Evolutionary conservation across 1,139 yeast genomes (phyloP).

Genomic region (Zhuliangozyma blackwelliae): DNA sequence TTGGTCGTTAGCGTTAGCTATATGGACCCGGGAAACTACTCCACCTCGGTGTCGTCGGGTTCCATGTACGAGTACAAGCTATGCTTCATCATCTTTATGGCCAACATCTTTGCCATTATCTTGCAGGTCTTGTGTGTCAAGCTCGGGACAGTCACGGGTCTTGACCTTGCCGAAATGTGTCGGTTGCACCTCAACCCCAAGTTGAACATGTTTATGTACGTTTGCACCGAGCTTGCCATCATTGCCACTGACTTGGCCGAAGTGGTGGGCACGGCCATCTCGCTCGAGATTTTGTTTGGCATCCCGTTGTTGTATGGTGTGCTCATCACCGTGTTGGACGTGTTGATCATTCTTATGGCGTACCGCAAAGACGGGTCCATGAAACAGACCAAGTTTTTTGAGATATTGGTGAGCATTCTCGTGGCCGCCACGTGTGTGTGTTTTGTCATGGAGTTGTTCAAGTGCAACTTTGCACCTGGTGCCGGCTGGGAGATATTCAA

Average conservation of each 20-base stretch:
- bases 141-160: constrained; percentile 73
- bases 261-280: constrained; percentile 77
- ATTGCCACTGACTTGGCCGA: constrained; percentile 81
- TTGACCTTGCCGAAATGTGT: constrained; percentile 75
- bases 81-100: constrained; percentile 57
- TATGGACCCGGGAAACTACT: constrained; percentile 80
- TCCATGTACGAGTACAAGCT: constrained; percentile 66
- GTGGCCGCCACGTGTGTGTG: constrained; percentile 66
- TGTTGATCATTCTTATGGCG: constrained; percentile 60
- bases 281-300: constrained; percentile 63
- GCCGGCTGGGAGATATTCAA: constrained; percentile 34
- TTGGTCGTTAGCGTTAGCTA: constrained; percentile 73
- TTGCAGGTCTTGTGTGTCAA: constrained; percentile 70
- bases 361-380: constrained; percentile 69
- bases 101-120: constrained; percentile 69
- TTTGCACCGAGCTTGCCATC: constrained; percentile 69
- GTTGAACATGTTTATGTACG: constrained; percentile 54
- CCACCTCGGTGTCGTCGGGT: constrained; percentile 77
- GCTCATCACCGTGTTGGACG: constrained; percentile 67
- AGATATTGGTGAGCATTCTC: constrained; percentile 56
- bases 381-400: constrained; percentile 64
- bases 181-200: constrained; percentile 56
- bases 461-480: constrained; percentile 41
- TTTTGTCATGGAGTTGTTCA: constrained; percentile 57
- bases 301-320: constrained; percentile 68